Evolutionary conservation across 2,329 filamentous ascomycete genomes (phyloP).

Genomic region (Clarireedia paspali): DNA sequence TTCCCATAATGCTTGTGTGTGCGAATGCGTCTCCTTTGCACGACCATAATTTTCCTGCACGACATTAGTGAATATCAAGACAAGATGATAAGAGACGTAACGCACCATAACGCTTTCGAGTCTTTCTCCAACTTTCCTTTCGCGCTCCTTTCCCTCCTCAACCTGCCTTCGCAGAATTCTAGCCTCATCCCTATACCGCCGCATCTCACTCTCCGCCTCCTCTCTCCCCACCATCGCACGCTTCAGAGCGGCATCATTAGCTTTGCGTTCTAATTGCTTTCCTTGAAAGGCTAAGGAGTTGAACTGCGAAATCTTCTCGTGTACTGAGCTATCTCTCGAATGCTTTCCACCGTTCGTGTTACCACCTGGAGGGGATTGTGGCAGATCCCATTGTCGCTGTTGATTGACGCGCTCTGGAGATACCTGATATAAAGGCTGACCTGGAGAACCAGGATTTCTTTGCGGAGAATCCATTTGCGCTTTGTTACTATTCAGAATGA

Average conservation of each 20-base stretch:
- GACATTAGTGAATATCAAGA: constrained; percentile 10
- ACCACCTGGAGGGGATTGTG: constrained; percentile 14
- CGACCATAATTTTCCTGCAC: constrained; percentile 60
- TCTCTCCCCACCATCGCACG: constrained; percentile 62
- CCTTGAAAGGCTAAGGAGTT: constrained; percentile 52
- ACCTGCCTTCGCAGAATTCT: constrained; percentile 47
- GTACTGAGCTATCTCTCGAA: constrained; percentile 51
- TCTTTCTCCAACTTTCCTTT: constrained; percentile 58
- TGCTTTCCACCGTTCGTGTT: constrained; percentile 15
- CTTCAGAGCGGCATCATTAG: constrained; percentile 57
- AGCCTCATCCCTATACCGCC: constrained; percentile 53
- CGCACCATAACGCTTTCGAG: constrained; percentile 63
- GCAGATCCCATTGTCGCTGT: constrained; percentile 26
- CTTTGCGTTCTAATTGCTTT: constrained; percentile 56
- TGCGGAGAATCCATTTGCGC: constrained; percentile 36
- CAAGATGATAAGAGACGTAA: constrained; percentile 20
- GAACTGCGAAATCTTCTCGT: constrained; percentile 65
- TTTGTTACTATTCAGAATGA: not conserved
- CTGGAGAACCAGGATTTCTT: constrained; percentile 47
- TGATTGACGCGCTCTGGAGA: constrained; percentile 59
- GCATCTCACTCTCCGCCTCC: constrained; percentile 63
- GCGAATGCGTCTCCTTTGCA: constrained; percentile 60
- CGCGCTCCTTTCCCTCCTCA: constrained; percentile 58
- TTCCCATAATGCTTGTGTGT: constrained; percentile 62
- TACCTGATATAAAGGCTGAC: constrained; percentile 49